These are phyloP conservation scores for Nothophytophthora sp. DNA, from an alignment of 352 stramenopile genomes.

Conservation along the genomic window DNA sequence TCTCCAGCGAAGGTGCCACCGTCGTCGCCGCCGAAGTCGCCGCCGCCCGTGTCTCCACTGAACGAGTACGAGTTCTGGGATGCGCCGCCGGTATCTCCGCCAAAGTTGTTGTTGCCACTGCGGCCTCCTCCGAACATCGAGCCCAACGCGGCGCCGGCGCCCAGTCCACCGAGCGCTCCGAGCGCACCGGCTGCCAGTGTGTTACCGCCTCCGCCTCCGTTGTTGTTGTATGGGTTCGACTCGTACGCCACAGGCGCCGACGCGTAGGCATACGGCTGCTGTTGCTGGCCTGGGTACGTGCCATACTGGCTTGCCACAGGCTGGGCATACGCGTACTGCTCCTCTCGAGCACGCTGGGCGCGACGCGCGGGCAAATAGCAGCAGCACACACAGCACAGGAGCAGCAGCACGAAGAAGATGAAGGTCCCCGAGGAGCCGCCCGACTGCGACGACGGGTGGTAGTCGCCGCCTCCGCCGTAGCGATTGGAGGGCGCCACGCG, in stretches of 20 bases:
- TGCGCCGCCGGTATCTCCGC: conserved; percentile 36
- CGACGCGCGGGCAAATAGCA: conserved; percentile 39
- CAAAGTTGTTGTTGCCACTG: conserved; percentile 27
- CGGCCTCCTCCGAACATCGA: conserved; percentile 40
- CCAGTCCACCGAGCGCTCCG: conserved; percentile 50
- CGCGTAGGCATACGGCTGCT: conserved; percentile 48
- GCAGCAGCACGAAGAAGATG: conserved; percentile 43
- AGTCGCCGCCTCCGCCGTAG: conserved; percentile 20
- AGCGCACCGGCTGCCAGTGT: conserved; percentile 39
- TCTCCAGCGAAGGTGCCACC: conserved; percentile 53
- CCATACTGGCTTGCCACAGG: conserved; percentile 46
- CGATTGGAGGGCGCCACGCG: conserved; percentile 15
- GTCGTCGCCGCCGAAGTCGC: conserved; percentile 32
- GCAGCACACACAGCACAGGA: conserved; percentile 59
- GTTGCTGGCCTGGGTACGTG: conserved; percentile 28
- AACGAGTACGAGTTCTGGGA: conserved; percentile 48
- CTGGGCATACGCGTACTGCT: conserved; percentile 37
- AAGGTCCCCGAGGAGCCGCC: conserved; percentile 28
- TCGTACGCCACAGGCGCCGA: conserved; percentile 37
- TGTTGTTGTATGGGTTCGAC: conserved; percentile 19
- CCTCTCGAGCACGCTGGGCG: conserved; percentile 25
- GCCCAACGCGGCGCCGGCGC: conserved; percentile 45
- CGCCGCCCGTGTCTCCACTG: conserved; percentile 52
- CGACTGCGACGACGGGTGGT: conserved; percentile 34
- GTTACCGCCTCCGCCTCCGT: conserved; percentile 12